A percentile compares a stretch with the other conserved stretches of the same genome.
Evolutionary conservation across 2,329 filamentous ascomycete genomes (phyloP).

Genomic region (Neofusicoccum parvum): DNA sequence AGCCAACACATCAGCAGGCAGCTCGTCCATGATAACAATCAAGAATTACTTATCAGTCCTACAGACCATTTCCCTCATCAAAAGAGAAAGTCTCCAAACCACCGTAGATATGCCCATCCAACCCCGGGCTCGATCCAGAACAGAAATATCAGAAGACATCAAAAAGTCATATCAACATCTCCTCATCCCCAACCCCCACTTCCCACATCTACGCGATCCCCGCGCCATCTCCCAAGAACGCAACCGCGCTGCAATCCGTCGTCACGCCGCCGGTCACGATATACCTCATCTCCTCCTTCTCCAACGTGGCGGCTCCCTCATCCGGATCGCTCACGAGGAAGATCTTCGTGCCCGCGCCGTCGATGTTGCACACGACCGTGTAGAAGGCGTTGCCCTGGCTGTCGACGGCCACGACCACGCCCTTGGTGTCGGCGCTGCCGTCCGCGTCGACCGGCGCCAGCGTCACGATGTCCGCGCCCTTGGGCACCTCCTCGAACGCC

Average conservation of each 20-base stretch:
- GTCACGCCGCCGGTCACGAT: not conserved
- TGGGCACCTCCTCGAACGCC: not conserved
- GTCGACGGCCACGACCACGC: conserved; percentile 1
- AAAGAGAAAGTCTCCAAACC: no score
- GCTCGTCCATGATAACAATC: no score
- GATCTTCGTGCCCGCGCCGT: not conserved
- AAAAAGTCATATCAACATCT: no score
- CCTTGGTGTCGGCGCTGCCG: not conserved
- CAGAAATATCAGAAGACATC: no score
- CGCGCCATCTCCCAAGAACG: no score
- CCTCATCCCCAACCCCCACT: no score
- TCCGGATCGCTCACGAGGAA: not conserved
- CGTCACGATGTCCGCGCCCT: not conserved
- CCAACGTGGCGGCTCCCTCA: not conserved
- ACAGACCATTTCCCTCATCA: no score
- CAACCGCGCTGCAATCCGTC: not conserved
- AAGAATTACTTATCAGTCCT: no score
- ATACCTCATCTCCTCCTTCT: not conserved
- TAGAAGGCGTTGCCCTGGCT: conserved; percentile 2
- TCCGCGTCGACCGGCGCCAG: not conserved
- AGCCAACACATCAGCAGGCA: no score
- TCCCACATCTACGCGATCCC: no score
- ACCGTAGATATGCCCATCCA: no score
- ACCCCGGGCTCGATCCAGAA: no score
- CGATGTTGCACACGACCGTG: conserved; percentile 1